Conservation (phyloP, 306 rosid genomes). For the Heteromeles arbutifolia region DNA sequence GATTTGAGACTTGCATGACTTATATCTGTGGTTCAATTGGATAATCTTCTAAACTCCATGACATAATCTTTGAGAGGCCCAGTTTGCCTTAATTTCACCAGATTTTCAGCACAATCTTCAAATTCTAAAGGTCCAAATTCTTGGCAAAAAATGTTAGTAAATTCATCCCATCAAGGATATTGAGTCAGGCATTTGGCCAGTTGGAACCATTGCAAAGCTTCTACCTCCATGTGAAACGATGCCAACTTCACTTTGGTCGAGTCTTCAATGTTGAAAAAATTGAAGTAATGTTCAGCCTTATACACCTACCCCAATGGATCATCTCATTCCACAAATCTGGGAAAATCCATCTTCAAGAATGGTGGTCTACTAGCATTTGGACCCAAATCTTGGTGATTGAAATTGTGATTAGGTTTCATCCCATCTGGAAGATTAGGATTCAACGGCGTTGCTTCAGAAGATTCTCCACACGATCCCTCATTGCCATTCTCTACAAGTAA, state of each 20-base stretch:
- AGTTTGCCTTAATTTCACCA: not conserved
- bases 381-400: no score
- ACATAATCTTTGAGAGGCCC: not conserved
- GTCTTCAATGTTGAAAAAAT: no score
- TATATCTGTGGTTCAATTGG: no score
- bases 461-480: no score
- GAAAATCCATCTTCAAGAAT: not conserved
- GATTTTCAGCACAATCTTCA: not conserved
- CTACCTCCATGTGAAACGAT: not conserved
- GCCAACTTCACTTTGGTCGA: not conserved
- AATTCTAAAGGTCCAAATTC: not conserved
- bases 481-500: no score
- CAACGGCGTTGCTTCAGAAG: no score
- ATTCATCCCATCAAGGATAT: not conserved
- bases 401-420: no score
- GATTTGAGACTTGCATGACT: not conserved
- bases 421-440: no score
- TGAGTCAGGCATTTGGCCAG: not conserved
- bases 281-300: not conserved
- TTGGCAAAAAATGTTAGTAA: not conserved
- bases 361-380: no score
- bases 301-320: not conserved
- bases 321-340: not conserved
- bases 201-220: not conserved
- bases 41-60: fast-evolving